Percentiles rank a stretch among this genome's conserved stretches.
phyloP scores from a whole-genome alignment of 75 land plant genomes.

The Azolla pinnata region DNA sequence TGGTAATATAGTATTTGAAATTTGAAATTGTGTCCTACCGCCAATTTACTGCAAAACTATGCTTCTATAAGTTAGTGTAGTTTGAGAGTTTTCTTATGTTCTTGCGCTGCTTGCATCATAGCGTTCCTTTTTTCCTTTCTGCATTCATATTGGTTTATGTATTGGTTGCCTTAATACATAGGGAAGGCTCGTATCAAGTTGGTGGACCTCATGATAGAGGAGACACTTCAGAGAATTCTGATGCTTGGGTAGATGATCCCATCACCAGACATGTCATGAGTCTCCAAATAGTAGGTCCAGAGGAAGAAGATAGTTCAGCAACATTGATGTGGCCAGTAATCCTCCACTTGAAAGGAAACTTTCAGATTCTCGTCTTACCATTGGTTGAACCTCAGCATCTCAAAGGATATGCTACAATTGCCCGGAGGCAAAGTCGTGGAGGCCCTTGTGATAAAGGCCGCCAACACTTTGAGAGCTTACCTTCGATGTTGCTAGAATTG shows the following conservation, averaged over 20 bases:
- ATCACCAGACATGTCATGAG: conserved; percentile 77
- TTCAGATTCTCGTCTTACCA: conserved; percentile 64
- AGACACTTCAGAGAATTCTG: conserved; percentile 53
- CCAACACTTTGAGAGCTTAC: conserved; percentile 24
- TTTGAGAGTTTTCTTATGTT: too few species aligned
- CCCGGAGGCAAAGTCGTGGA: conserved; percentile 54
- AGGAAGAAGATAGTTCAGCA: conserved; percentile 21
- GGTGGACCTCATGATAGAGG: conserved; percentile 41
- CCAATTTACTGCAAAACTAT: too few species aligned
- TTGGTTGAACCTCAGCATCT: conserved; percentile 76
- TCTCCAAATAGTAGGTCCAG: conserved; percentile 42
- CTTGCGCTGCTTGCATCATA: too few species aligned
- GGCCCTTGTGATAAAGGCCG: conserved; percentile 33
- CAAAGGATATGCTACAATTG: conserved; percentile 40
- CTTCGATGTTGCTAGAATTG: conserved; percentile 71
- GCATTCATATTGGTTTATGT: not conserved
- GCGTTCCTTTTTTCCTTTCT: not conserved
- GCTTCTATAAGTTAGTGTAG: too few species aligned
- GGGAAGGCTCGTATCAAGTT: conserved; percentile 58
- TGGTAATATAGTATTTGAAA: too few species aligned
- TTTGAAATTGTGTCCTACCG: too few species aligned
- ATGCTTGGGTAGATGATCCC: conserved; percentile 92
- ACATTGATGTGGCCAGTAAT: conserved; percentile 70
- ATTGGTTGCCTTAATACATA: conserved; percentile 8
- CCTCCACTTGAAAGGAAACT: conserved; percentile 48